These are phyloP conservation scores for Akanthomyces lecanii DNA, from an alignment of 2,329 filamentous ascomycete species.

Conservation along the genomic window DNA sequence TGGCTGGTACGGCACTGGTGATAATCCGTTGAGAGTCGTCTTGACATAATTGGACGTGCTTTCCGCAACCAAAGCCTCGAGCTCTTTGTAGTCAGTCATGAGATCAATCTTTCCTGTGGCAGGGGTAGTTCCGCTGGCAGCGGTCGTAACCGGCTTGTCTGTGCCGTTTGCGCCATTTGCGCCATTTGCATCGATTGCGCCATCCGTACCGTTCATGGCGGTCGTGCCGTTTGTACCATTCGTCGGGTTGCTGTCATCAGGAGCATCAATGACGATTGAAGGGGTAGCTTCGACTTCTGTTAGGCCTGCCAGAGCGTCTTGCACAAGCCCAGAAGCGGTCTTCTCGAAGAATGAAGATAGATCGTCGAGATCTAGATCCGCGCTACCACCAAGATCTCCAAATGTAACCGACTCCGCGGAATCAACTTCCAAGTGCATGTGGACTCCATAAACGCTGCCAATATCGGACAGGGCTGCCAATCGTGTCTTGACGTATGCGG, in stretches of 20 bases:
- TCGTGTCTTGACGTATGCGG: conserved; percentile 30
- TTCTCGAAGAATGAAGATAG: conserved; percentile 41
- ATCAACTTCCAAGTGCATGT: conserved; percentile 29
- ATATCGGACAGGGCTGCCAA: conserved; percentile 32
- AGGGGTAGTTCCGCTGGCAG: not conserved
- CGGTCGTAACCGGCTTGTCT: conserved; percentile 24
- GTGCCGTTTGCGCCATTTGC: conserved; percentile 21
- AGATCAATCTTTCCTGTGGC: conserved; percentile 23
- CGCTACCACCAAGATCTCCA: conserved; percentile 26
- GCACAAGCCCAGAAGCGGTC: conserved; percentile 38
- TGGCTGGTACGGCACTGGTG: conserved; percentile 40
- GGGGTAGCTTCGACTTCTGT: conserved; percentile 25
- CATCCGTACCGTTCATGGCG: conserved; percentile 23
- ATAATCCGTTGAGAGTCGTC: conserved; percentile 40
- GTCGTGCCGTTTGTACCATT: not conserved
- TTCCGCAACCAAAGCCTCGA: conserved; percentile 41
- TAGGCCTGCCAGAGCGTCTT: conserved; percentile 37
- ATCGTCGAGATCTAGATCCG: conserved; percentile 37
- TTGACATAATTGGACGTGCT: conserved; percentile 43
- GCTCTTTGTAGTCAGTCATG: conserved; percentile 39
- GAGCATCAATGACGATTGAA: conserved; percentile 11
- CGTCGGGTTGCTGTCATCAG: not conserved
- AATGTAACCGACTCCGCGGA: conserved; percentile 26
- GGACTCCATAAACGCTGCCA: conserved; percentile 33
- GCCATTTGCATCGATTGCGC: conserved; percentile 25